Percentiles rank a stretch among this genome's conserved stretches.
Conservation (phyloP, 1,139 yeast genomes). For the Candida neerlandica region DNA sequence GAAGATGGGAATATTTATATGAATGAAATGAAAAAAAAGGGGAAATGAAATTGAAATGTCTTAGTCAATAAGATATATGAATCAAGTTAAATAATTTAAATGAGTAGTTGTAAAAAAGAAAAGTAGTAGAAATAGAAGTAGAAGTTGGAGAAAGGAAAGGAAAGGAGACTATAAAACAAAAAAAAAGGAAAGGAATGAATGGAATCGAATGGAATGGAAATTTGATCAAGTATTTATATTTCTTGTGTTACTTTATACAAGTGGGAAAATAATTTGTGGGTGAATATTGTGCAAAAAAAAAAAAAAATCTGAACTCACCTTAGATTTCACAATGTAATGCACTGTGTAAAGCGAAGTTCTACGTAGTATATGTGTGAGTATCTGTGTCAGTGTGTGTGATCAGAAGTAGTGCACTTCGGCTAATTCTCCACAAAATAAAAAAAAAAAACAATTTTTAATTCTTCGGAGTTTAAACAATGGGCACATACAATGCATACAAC, state of each 20-base stretch:
- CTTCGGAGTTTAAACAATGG: neutral
- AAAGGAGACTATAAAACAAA: neutral
- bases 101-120: neutral
- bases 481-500: neutral
- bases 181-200: neutral
- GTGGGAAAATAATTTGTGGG: neutral
- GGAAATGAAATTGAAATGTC: too few species aligned
- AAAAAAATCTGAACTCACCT: too few species aligned
- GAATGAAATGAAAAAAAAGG: too few species aligned
- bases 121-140: neutral
- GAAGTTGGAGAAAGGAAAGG: neutral
- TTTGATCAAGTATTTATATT: neutral
- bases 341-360: neutral
- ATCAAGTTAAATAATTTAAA: too few species aligned
- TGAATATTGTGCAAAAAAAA: neutral
- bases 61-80: neutral
- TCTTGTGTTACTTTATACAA: neutral
- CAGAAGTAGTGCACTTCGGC: neutral
- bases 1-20: neutral
- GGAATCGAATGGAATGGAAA: neutral
- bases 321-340: neutral
- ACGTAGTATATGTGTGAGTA: neutral
- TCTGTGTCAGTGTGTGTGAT: neutral
- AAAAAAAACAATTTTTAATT: neutral
- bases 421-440: conserved; percentile 2